These are phyloP conservation scores for Pseudisothecium myosuroides DNA, from an alignment of 225 moss, liverwort and hornwort genomes.

Conservation along the genomic window DNA sequence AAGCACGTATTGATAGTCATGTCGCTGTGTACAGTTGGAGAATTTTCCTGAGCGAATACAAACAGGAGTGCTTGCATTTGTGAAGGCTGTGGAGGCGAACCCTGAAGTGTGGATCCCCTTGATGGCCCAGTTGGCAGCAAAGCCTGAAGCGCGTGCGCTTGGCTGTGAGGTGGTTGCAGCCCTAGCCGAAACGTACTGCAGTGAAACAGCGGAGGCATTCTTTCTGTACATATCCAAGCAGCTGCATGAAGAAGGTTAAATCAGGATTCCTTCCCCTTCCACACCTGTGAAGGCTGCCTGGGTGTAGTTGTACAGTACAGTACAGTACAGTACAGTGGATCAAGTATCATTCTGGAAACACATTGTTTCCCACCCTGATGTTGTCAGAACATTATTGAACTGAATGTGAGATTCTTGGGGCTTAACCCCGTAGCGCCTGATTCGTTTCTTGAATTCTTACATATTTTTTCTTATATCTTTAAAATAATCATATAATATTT, in stretches of 20 bases:
- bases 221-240: conserved; percentile 55
- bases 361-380: not conserved
- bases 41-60: conserved; percentile 41
- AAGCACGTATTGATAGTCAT: not conserved
- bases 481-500: no score
- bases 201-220: conserved; percentile 56
- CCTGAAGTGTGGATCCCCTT: conserved; percentile 79
- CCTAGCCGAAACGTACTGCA: conserved; percentile 34
- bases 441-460: not conserved
- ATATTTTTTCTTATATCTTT: not conserved
- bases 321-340: not conserved
- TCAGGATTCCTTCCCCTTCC: not conserved
- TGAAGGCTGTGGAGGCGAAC: conserved; percentile 54
- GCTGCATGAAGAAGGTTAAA: conserved; percentile 30
- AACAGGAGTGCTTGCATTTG: conserved; percentile 59
- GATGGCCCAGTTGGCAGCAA: conserved; percentile 46
- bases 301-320: not conserved
- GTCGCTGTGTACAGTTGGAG: conserved; percentile 26
- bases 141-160: conserved; percentile 55
- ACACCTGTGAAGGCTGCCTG: not conserved
- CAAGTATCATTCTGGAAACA: not conserved
- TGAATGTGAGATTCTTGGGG: not conserved
- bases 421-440: not conserved
- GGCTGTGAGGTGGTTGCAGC: conserved; percentile 34
- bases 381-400: not conserved